Base-by-base conservation (phyloP, 2,329 filamentous ascomycete genomes). In the Rutstroemia sp. region DNA sequence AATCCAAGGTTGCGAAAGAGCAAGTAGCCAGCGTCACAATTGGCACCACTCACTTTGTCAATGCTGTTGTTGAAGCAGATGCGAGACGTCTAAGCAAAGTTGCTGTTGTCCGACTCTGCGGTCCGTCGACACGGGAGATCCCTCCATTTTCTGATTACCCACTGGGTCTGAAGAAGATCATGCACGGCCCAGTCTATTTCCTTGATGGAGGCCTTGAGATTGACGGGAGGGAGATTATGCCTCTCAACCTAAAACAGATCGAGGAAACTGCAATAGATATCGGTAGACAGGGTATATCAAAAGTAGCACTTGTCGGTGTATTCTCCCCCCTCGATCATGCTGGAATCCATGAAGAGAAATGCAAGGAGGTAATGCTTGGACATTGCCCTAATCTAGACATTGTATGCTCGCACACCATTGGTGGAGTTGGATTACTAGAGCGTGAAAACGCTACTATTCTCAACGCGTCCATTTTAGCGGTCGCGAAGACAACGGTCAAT, bases 401-500 rank as follows among this genome's bases (percentile, higher is more conserved):
- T 2, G 76, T 81, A 2, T 73, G 73, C 51, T 79, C 78, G 9
- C 75, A 75, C 50, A 75, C 78, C 14, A 76, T 81, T 2, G 78
- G 77, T 14, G 80, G 75, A 59, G 67, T 62, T 4, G 61, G 60
- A 3, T 62, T 82, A 51, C 67, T 83, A 5, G 81, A 83, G 66
- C 72, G 82, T 38, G 82, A 85, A 65, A 85, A 85, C 59, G 81
- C 82, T 0, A 76, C 80, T 0, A 81, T 85, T 17, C 71, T 86
- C 14, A 85, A 86, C 59, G 82, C 81, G 0, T 75, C 80, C 0
- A 83, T 85, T 34, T 69, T 84, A 3, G 65, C 72, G 0, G 82
- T 83, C 61, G 81, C 81, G 0, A 70, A 73, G 12, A 73, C 72
- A 57, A 83, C 80, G 0, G 81, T 83, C 56, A 70, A 68, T 9